Evolutionary conservation across 1,284 basidiomycete genomes (phyloP), one percentile per base, ranked within the genome.

Genomic region (Exobasidium cylindrosporum): DNA sequence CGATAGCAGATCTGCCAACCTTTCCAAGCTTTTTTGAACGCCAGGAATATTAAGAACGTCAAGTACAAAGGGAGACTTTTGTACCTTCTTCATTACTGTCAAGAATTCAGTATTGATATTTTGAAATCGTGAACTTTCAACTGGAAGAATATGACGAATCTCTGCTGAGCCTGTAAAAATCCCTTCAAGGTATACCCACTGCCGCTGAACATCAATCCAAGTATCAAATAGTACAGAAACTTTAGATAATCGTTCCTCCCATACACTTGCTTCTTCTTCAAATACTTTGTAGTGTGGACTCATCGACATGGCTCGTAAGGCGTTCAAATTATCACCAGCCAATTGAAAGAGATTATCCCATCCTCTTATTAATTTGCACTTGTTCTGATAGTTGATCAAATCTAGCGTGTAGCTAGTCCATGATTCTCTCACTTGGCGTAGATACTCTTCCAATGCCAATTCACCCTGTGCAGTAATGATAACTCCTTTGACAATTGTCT

Each of bases 81-180:
- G 93, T 64, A 98, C 96, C 81, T 95, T 96, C 84, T 97, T 97
- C 94, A 99, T 97, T 68, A 97, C 91, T 0, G 92, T 88, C 60
- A 98, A 84, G 83, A 99, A 99, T 80, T 99, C 96, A 50, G 92
- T 88, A 81, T 98, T 97, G 86, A 99, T 98, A 82, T 94, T 97
- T 80, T 92, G 90, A 84, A 99, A 99, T 35, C 96, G 90, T 35
- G 92, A 88, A 74, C 88, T 94, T 82, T 99, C 97, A 64, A 97
- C 90, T 0, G 97, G 97, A 5, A 99, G 87, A 21, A 99, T 87
- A 81, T 98, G 96, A 46, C 70, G 69, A 28, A 78, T 78, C 61
- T 77, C 81, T 92, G 97, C 86, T 95, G 92, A 97, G 46, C 94
- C 93, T n/a, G 92, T 92, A 82, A 99, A 99, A 76, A 99, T 97